A percentile compares a stretch with the other conserved stretches of the same genome.
Evolutionary conservation across 2,329 filamentous ascomycete species (phyloP).

Genomic region (Epichloe gansuensis): DNA sequence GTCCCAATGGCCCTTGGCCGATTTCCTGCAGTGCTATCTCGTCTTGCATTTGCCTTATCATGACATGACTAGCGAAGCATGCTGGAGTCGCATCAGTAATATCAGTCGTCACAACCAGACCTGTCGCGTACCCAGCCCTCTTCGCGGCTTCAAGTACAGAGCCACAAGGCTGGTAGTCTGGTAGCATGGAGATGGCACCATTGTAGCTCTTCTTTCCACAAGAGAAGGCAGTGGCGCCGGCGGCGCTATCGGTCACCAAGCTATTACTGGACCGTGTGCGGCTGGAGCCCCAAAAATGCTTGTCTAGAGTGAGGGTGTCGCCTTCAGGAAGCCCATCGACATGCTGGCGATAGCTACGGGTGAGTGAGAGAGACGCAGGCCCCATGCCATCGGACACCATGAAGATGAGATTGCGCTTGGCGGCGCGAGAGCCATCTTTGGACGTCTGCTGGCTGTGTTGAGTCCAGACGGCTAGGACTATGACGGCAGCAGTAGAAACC

Average conservation of each 20-base stretch:
- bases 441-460: slow-evolving; percentile 54
- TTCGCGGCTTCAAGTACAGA: slow-evolving; percentile 91
- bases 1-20: slow-evolving; percentile 74
- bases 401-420: slow-evolving; percentile 90
- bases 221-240: slow-evolving; percentile 93
- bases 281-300: slow-evolving; percentile 81
- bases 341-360: slow-evolving; percentile 74
- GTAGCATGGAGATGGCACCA: slow-evolving; percentile 81
- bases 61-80: slow-evolving; percentile 84
- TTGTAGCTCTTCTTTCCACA: slow-evolving; percentile 94
- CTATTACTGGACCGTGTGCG: slow-evolving; percentile 75
- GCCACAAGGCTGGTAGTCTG: slow-evolving; percentile 76
- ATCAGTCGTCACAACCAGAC: slow-evolving; percentile 86
- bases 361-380: slow-evolving; percentile 77
- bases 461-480: slow-evolving; percentile 39
- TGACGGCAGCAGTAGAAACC: slow-evolving; percentile 3
- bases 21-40: slow-evolving; percentile 87
- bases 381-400: slow-evolving; percentile 99
- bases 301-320: slow-evolving; percentile 69
- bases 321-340: slow-evolving; percentile 59
- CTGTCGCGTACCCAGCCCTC: slow-evolving; percentile 80
- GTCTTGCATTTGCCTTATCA: slow-evolving; percentile 69
- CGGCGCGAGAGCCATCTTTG: slow-evolving; percentile 26
- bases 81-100: slow-evolving; percentile 94
- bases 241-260: slow-evolving; percentile 87